Evolutionary conservation across 805 yeast genomes (phyloP).

Genomic region (Wickerhamiella nectarea): DNA sequence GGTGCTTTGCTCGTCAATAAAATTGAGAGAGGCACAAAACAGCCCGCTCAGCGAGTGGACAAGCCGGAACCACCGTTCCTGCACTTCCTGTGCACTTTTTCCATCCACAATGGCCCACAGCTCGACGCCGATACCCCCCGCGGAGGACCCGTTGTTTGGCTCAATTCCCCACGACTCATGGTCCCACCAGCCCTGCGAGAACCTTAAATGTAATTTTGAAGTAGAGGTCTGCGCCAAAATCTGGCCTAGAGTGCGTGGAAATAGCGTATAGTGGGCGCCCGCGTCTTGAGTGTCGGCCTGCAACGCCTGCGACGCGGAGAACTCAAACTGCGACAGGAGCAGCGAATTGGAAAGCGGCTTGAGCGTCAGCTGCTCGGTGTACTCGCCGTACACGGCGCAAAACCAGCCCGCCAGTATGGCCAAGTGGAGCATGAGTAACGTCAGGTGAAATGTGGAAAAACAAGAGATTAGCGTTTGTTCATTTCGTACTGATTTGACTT

Average conservation of each 20-base stretch:
- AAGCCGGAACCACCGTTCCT: conserved; percentile 52
- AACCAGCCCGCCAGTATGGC: neutral
- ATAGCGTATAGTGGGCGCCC: conserved; percentile 27
- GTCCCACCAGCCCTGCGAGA: conserved; percentile 94
- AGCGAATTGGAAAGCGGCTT: conserved; percentile 64
- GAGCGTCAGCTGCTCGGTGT: conserved; percentile 46
- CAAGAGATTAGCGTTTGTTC: too few species aligned
- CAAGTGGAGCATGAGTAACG: too few species aligned
- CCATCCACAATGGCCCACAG: conserved; percentile 79
- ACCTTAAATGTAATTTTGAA: conserved; percentile 67
- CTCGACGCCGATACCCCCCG: conserved; percentile 95
- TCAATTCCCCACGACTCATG: conserved; percentile 72
- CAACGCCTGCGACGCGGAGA: conserved; percentile 27
- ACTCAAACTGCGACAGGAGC: conserved; percentile 56
- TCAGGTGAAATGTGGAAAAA: too few species aligned
- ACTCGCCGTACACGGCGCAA: conserved; percentile 23
- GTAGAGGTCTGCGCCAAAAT: conserved; percentile 52
- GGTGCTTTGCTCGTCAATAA: conserved; percentile 67
- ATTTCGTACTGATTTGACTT: too few species aligned
- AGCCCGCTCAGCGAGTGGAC: conserved; percentile 73
- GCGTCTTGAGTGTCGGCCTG: too few species aligned
- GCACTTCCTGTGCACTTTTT: conserved; percentile 37
- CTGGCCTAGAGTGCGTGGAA: conserved; percentile 75
- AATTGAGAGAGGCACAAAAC: conserved; percentile 89
- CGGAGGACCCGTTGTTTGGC: conserved; percentile 52